phyloP scores from a whole-genome alignment of 2,329 filamentous ascomycete species.

The Pseudovirgaria hyperparasitica region DNA sequence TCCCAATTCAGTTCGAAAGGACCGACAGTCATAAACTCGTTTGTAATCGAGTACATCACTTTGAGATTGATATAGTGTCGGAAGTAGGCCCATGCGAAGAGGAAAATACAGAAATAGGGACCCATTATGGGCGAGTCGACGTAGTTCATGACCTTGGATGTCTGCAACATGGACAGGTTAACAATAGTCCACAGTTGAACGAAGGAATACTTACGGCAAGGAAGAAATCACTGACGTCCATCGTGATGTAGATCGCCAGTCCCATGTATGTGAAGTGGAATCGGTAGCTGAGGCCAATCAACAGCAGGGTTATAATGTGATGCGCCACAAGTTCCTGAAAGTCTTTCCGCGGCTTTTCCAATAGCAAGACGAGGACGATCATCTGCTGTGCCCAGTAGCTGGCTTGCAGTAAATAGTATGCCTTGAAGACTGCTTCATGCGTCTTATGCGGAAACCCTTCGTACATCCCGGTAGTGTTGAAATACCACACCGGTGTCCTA shows the following conservation, averaged over 20 bases:
- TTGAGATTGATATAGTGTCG: slow-evolving; percentile 74
- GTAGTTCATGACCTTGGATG: slow-evolving; percentile 87
- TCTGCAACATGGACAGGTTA: slow-evolving; percentile 35
- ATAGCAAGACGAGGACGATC: slow-evolving; percentile 70
- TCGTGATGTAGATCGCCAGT: slow-evolving; percentile 83
- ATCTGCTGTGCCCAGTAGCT: slow-evolving; percentile 94
- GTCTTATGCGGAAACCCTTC: slow-evolving; percentile 73
- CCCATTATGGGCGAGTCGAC: slow-evolving; percentile 65
- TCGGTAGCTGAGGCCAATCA: slow-evolving; percentile 79
- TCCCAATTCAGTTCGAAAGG: slow-evolving; percentile 68
- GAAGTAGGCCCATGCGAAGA: slow-evolving; percentile 75
- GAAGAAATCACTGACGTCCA: slow-evolving; percentile 93
- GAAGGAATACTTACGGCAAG: slow-evolving; percentile 69
- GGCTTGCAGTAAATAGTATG: slow-evolving; percentile 89
- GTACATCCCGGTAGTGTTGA: slow-evolving; percentile 85
- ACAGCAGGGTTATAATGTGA: slow-evolving; percentile 73
- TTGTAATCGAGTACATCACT: slow-evolving; percentile 64
- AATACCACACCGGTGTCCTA: slow-evolving; percentile 87
- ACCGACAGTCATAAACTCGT: slow-evolving; percentile 61
- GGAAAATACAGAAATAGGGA: slow-evolving; percentile 76
- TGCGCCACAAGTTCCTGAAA: slow-evolving; percentile 88
- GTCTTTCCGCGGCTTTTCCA: slow-evolving; percentile 91
- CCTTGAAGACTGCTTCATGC: slow-evolving; percentile 74
- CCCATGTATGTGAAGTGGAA: slow-evolving; percentile 98
- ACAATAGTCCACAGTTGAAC: slow-evolving; percentile 3